Evolutionary conservation across 2,329 filamentous ascomycete genomes (phyloP).

Genomic region (Stachybotrys chartarum): DNA sequence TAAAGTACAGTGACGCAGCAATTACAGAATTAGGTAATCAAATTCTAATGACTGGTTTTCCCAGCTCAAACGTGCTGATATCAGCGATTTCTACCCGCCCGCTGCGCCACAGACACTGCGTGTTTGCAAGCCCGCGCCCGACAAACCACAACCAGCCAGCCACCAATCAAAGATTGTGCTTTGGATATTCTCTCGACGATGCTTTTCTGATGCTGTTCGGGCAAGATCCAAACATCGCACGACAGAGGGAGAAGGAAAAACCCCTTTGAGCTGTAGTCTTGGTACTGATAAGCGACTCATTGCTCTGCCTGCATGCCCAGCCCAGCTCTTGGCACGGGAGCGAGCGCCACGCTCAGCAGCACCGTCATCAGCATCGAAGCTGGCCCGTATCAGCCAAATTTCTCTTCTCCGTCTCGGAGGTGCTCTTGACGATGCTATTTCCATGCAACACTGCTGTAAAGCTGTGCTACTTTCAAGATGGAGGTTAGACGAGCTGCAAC

Average conservation of each 20-base stretch:
- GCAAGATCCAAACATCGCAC: no score
- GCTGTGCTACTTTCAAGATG: background rate
- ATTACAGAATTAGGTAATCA: background rate
- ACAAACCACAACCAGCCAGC: background rate
- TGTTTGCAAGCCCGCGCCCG: slow-evolving; percentile 7
- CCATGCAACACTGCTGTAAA: background rate
- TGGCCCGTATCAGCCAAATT: no score
- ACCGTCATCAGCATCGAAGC: no score
- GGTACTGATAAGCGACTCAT: no score
- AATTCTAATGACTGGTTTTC: background rate
- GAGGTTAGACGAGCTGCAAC: background rate
- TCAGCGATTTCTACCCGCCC: background rate
- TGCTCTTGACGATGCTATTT: background rate
- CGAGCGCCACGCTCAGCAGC: no score
- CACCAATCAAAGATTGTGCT: background rate
- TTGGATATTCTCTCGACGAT: background rate
- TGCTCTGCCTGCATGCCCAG: no score
- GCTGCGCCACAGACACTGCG: slow-evolving; percentile 1
- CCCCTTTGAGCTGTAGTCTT: no score
- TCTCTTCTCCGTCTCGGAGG: no score
- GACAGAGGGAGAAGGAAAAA: no score
- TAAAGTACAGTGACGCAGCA: background rate
- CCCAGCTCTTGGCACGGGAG: no score
- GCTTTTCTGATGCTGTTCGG: background rate
- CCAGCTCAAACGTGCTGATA: background rate